Evolutionary conservation across 148 eudicot species (phyloP), one percentile per base, ranked within the genome.

Genomic region (Chenopodium suecicum): DNA sequence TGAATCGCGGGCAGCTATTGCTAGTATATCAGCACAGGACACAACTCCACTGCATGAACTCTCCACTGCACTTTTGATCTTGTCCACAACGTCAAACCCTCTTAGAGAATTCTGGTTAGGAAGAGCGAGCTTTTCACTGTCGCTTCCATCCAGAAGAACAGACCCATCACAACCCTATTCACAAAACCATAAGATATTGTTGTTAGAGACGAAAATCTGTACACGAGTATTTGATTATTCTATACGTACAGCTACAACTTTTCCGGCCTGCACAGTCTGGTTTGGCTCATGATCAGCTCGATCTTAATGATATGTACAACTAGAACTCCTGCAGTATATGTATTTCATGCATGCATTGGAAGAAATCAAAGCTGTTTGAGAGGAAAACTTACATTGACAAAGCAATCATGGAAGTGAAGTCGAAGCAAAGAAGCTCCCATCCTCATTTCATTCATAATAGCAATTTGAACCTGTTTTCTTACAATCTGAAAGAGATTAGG

Each of bases 361-460:
- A 54, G 60, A 54, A 2, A 56, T 2, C 16, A 17, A 56, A 56
- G 17, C 16, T 56, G 60, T 4, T 12, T 5, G 27, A 6, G 27
- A 20, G 23, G 22, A 9, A 29, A 27, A 88, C 97, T 87, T 64
- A 94, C 98, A 65, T 94, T 92, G 16, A 94, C 98, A 60, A 92
- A 92, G 86, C 98, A 94, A 74, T 94, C 98, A 65, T 94, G 98
- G 79, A 94, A 91, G 75, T 92, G 94, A 69, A 94, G 91, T 3
- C 96, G 90, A 76, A 92, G 91, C 86, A 94, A 82, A 74, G 97
- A 94, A 32, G 98, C 98, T 0, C 95, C 97, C 92, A 92, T 92
- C 76, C 98, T 88, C 78, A 64, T 92, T 80, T 94, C 98, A 22
- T 69, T 71, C 82, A 78, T 90, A 82, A 91, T 75, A 7, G 98